Evolutionary conservation across 805 yeast genomes (phyloP), one percentile per base, ranked within the genome.

Genomic region (Suhomyces xylopsoci): DNA sequence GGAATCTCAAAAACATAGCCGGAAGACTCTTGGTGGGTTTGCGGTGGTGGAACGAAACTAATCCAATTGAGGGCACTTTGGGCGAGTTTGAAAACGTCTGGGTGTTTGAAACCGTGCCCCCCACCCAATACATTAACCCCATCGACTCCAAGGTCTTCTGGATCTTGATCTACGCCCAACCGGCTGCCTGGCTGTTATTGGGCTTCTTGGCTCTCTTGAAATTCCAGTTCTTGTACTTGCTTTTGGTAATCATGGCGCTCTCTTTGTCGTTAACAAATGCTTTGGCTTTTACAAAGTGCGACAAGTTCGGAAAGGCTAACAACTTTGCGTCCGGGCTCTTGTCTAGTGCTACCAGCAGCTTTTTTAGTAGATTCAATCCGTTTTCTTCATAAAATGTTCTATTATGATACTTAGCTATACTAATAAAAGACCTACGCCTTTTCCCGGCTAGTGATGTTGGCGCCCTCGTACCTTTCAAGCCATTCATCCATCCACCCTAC

Each of bases 21-120:
- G 99, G 99, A 1, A 75, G 98, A 53, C 79, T 90, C 52, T 70
- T 93, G 51, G 97, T 94, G 4, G 98, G 97, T 0, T 77, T 94
- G 57, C 79, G 96, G 58, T 93, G 99, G 99, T 93, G 98, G 97
- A 94, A 93, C 66, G 97, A 93, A 65, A 67, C 73, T 3, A 70
- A 62, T 50, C 55, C 58, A 15, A 62, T 65, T 9, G 66, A 66
- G 17, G 78, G 91, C 0, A 75, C 80, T 26, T 76, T 73, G 17
- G 90, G 90, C 1, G 71, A 69, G 17, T 70, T 70, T 54, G 84
- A 85, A 58, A 83, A 86, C 51, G 79, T 84, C 10, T 90, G 96
- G 96, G 96, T 90, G 19, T 90, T 90, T 63, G 96, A 90, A 66
- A 83, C 90, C 2, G 92, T 94, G 3, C 89, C 88, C 62, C 87